phyloP scores from a whole-genome alignment of 1,284 basidiomycete genomes.

The Cutaneotrichosporon sp. region DNA sequence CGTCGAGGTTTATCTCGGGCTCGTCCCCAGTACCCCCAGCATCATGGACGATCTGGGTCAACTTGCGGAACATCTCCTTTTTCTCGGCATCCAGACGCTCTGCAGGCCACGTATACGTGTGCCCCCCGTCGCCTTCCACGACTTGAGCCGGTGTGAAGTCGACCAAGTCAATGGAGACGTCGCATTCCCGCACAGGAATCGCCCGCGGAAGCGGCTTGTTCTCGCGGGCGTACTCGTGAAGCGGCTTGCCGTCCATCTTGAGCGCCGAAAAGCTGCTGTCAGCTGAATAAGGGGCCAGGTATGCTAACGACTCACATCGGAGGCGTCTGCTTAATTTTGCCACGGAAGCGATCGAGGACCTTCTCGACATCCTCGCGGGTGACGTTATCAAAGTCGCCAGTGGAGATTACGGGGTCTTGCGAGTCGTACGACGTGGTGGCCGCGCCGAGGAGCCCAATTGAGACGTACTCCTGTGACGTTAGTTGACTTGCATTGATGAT shows the following conservation, averaged over 20 bases:
- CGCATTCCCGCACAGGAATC: conserved; percentile 80
- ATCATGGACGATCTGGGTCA: conserved; percentile 51
- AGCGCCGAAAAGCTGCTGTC: conserved; percentile 82
- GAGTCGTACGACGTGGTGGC: conserved; percentile 94
- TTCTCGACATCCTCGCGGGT: conserved; percentile 69
- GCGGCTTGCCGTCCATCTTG: conserved; percentile 93
- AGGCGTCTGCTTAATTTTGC: conserved; percentile 82
- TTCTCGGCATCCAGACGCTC: conserved; percentile 65
- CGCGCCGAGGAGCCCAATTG: conserved; percentile 85
- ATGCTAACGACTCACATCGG: conserved; percentile 64
- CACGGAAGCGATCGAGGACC: conserved; percentile 71
- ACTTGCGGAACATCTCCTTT: conserved; percentile 62
- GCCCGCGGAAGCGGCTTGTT: conserved; percentile 85
- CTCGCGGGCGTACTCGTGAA: conserved; percentile 93
- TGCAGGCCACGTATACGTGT: conserved; percentile 67
- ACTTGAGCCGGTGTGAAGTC: conserved; percentile 47
- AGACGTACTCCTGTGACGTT: conserved; percentile 72
- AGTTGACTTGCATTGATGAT: no score
- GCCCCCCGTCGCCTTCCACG: conserved; percentile 41
- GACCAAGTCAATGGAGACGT: conserved; percentile 64
- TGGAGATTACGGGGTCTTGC: conserved; percentile 69
- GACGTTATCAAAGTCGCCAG: conserved; percentile 77
- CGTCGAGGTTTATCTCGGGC: conserved; percentile 30
- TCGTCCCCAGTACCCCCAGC: conserved; percentile 31
- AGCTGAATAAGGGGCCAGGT: neutral